Evolutionary conservation across 1,284 basidiomycete species (phyloP).

Genomic region (Xerocomus minutiporus): DNA sequence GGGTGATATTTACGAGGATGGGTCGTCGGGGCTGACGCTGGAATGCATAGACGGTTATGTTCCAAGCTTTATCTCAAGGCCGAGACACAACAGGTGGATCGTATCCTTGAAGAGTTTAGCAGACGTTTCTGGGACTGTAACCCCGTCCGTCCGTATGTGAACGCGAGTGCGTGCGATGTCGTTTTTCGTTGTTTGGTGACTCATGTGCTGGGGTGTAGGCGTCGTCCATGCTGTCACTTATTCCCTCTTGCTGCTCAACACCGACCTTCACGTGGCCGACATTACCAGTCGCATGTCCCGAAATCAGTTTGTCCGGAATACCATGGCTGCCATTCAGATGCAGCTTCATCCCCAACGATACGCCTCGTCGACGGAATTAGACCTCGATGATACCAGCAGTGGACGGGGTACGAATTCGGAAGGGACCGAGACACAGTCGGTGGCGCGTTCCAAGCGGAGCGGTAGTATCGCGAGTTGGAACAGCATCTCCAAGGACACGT

Average conservation of each 20-base stretch:
- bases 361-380: slow-evolving; percentile 58
- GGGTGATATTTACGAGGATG: slow-evolving; percentile 15
- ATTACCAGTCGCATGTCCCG: slow-evolving; percentile 87
- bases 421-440: slow-evolving; percentile 42
- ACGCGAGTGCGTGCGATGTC: slow-evolving; percentile 57
- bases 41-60: slow-evolving; percentile 65
- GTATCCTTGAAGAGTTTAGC: slow-evolving; percentile 90
- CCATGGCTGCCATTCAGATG: slow-evolving; percentile 78
- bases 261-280: slow-evolving; percentile 95
- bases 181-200: slow-evolving; percentile 8
- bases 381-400: slow-evolving; percentile 64
- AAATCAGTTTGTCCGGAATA: slow-evolving; percentile 91
- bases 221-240: slow-evolving; percentile 92
- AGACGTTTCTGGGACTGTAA: slow-evolving; percentile 90
- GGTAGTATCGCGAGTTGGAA: slow-evolving; percentile 81
- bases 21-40: slow-evolving; percentile 13
- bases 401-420: slow-evolving; percentile 50
- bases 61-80: slow-evolving; percentile 90
- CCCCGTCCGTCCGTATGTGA: slow-evolving; percentile 73
- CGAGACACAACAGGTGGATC: slow-evolving; percentile 97
- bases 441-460: slow-evolving; percentile 63
- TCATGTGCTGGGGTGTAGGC: slow-evolving; percentile 41
- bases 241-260: slow-evolving; percentile 92
- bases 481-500: slow-evolving; percentile 59
- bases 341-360: slow-evolving; percentile 56